Base-by-base conservation (phyloP, 2,329 filamentous ascomycete species). In the Penicillium palitans region DNA sequence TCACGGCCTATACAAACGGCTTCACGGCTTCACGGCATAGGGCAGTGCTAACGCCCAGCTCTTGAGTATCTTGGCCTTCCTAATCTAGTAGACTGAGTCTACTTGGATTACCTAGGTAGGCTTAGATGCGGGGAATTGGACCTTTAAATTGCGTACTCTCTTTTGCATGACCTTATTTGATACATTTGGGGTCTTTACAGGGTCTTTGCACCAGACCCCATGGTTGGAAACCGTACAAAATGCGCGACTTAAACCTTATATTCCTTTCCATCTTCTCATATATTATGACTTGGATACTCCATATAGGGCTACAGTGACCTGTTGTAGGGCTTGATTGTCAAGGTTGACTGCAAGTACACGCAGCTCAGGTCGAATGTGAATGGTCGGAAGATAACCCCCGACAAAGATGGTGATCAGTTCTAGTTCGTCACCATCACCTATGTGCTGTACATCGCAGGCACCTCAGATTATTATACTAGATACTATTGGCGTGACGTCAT, bases 371-470 rank as follows among this genome's bases (percentile, higher is more conserved):
- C 3, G 17, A 25, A 41, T 39, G 4, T 37, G 19, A 45, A 53
- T 53, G 51, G 51, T 17, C 51, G 51, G 51, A 47, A 53, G 17
- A 47, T 1, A 46, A 12, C 25, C 29, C 17, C 51, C 10, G 49
- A 41, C 5, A 46, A 45, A 45, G 15, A 24, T 3, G n/a, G 35
- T 29, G 39, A 27, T 48, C 29, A 44, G 9, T 52, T n/a, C 21
- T 25, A 52, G 27, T 24, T 46, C 51, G 51, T 53, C 51, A 53
- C 51, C 24, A 53, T 53, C 51, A 52, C 49, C 27, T 52, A 44
- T 44, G 39, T 19, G 44, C 25, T 46, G 25, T 29, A 41, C 10
- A 29, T 29, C 3, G 19, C n/a, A 41, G 15, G 25, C 25, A 31
- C 13, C 17, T 48, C 29, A 6, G 21, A 35, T 2, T 17, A 35